Evolutionary conservation across 2,329 filamentous ascomycete species (phyloP), one percentile per base, ranked within the genome.

Genomic region (Phyllosticta citribraziliensis): DNA sequence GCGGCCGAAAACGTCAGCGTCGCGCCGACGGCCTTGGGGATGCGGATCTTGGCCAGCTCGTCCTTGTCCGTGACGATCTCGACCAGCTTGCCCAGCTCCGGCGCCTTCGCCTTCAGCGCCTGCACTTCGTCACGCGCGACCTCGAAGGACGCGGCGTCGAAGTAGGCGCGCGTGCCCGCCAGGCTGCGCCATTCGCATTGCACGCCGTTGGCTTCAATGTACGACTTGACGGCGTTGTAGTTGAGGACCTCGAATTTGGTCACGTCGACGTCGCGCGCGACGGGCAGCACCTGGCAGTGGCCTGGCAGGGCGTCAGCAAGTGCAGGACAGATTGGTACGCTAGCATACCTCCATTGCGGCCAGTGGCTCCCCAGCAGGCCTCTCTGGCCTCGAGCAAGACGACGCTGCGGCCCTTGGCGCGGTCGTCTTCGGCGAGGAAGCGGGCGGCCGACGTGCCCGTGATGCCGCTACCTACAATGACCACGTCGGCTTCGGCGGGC

Each of bases 301-400:
- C 78, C 78, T 62, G 51, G 55, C 2, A 20, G 40, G 9, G 3
- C 1, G 12, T 9, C 8, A 12, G 35, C 24, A n/a, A 33, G 0
- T 17, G 25, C 24, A n/a, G 27, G 9, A 20, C 24, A 10, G n/a
- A 27, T 35, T 55, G 14, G 11, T n/a, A 25, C 52, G 12, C 8
- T 9, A n/a, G 12, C 9, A 14, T 52, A 62, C 61, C 61, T 58
- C 61, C 61, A 27, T 62, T 62, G 69, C 88, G 76, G n/a, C 89
- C 88, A 1, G 88, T 93, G n/a, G 89, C 89, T 19, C 89, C 89
- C 83, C 84, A 91, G 69, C 88, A 92, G 3, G 86, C 88, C 76
- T 92, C 88, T 67, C 89, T 80, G 14, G 89, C 89, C 74, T 93
- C 89, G 5, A 93, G 78, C 77, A 92, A 81, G 5, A 92, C 78